Evolutionary conservation across 78 protist species (phyloP).

Genomic region (Acrasis kona): DNA sequence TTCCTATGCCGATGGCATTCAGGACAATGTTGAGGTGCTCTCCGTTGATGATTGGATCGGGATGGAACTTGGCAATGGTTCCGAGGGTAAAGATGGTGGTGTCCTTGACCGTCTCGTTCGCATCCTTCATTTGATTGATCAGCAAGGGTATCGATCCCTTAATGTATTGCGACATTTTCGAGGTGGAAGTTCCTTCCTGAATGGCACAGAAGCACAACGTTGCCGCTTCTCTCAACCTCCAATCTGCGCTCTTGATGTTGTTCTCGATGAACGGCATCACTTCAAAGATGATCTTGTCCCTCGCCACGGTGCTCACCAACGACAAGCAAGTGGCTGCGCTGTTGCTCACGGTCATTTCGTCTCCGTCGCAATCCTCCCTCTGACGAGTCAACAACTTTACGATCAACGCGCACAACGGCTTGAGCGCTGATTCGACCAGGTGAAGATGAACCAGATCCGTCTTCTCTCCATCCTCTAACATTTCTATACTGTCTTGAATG

Average conservation of each 20-base stretch:
- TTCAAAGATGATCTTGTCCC: constrained; percentile 34
- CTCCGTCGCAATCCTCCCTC: constrained; percentile 57
- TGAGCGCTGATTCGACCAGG: not conserved
- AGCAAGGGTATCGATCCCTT: constrained; percentile 5
- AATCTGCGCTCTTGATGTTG: constrained; percentile 37
- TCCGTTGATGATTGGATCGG: not conserved
- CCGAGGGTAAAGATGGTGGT: constrained; percentile 81
- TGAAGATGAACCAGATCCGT: not conserved
- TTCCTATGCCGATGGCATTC: not conserved
- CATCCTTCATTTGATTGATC: constrained; percentile 28
- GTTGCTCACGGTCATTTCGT: constrained; percentile 52
- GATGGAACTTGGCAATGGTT: constrained; percentile 14
- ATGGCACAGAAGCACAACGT: constrained; percentile 64
- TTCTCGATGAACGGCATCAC: constrained; percentile 56
- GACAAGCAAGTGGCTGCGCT: constrained; percentile 74
- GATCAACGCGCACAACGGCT: constrained; percentile 33
- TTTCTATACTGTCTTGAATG: not conserved
- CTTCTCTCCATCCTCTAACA: not conserved
- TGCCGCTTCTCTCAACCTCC: constrained; percentile 68
- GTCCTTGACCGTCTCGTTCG: constrained; percentile 41
- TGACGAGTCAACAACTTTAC: constrained; percentile 36
- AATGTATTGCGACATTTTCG: not conserved
- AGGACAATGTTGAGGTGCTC: not conserved
- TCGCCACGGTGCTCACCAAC: constrained; percentile 29
- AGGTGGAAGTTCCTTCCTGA: constrained; percentile 45